Percentiles rank a stretch among this genome's conserved stretches.
Conservation (phyloP, 1,284 basidiomycete genomes). For the Heterobasidion occidentale region DNA sequence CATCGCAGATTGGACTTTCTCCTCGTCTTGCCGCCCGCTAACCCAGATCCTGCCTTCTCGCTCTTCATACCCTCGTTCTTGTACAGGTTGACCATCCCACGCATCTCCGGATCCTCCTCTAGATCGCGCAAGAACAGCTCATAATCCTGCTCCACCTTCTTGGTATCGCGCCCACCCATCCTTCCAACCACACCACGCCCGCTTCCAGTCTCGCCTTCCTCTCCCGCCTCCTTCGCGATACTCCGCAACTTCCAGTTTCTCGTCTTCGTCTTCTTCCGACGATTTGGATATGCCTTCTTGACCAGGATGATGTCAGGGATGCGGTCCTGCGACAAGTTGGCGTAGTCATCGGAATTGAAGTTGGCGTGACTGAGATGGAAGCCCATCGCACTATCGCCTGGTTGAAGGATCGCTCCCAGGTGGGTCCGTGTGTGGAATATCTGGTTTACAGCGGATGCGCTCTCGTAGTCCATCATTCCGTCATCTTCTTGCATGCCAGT, state of each 20-base stretch:
- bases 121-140: slow-evolving; percentile 93
- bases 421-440: slow-evolving; percentile 97
- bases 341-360: slow-evolving; percentile 88
- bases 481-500: slow-evolving; percentile 36
- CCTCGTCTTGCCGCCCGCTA: slow-evolving; percentile 39
- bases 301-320: slow-evolving; percentile 92
- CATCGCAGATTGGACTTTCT: slow-evolving; percentile 58
- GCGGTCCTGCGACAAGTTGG: slow-evolving; percentile 63
- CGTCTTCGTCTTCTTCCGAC: slow-evolving; percentile 84
- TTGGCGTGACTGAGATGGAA: slow-evolving; percentile 88
- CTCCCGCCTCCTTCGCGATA: slow-evolving; percentile 91
- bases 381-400: slow-evolving; percentile 89
- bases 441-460: slow-evolving; percentile 48
- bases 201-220: slow-evolving; percentile 66
- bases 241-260: slow-evolving; percentile 87
- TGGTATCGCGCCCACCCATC: slow-evolving; percentile 85
- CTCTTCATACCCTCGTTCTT: slow-evolving; percentile 39
- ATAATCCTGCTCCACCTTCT: slow-evolving; percentile 95
- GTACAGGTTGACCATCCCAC: slow-evolving; percentile 86
- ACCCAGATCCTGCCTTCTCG: slow-evolving; percentile 36
- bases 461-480: slow-evolving; percentile 53
- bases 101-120: slow-evolving; percentile 95
- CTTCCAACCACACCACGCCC: slow-evolving; percentile 85
- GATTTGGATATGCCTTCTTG: slow-evolving; percentile 93
- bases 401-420: slow-evolving; percentile 90